Evolutionary conservation across 202 grass and related monocot species (phyloP), one percentile per base, ranked within the genome.

Genomic region (Setaria viridis): DNA sequence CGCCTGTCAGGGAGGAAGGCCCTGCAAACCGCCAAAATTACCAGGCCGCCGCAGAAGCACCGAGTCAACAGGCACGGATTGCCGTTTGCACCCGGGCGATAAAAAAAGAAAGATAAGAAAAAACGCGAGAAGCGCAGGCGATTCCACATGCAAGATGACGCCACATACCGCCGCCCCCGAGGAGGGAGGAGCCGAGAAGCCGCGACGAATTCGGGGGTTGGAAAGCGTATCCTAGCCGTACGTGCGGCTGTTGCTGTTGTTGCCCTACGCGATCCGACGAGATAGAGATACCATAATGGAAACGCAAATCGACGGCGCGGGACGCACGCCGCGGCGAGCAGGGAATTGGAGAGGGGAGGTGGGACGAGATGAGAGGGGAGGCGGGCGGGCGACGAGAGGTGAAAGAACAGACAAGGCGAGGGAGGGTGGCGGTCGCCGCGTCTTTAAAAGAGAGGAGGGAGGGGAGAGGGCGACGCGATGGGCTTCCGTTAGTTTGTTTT

Each of bases 11-110:
- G 1, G 37, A 7, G 46, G 0, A 3, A 35, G 2, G 62, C 0
- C 15, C 63, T 30, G 74, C 51, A 70, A 84, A 9, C 34, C 50
- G 62, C 81, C 81, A 72, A 85, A 71, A 47, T 72, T 10, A 45
- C 43, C 74, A 49, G 25, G 60, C 9, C 68, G 51, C 41, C 19
- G 16, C 65, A 10, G 20, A 10, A n/a, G 37, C 70, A 41, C 70
- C 20, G 42, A 58, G 80, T 72, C 80, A 82, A 45, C 49, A 75
- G 11, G 7, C 39, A 9, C 0, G 67, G 7, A 42, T 43, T 11
- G 75, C 54, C 35, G 74, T 35, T 35, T 33, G 65, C 65, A 70
- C 78, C 63, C 7, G 8, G 48, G 32, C 47, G 8, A 42, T 25
- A 37, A 83, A 9, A 12, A 4, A 3, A 7, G 54, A 60, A 0